These are phyloP conservation scores for Dictyostelium discoideum DNA, from an alignment of 78 protist genomes.

Conservation along the genomic window dicty_2.7 NC_007088.5:7196001-7196500, in stretches of 20 bases:
- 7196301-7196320: neutral
- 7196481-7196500: too few relatives aligned
- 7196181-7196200: neutral
- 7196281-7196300: neutral
- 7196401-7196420: too few relatives aligned
- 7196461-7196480: too few relatives aligned
- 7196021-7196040: neutral
- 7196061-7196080: neutral
- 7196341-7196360: neutral
- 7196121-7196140: neutral
- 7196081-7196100: neutral
- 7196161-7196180: neutral
- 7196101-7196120: neutral
- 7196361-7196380: neutral
- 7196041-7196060: neutral
- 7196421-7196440: too few relatives aligned
- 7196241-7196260: neutral
- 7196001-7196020: slow-evolving; percentile 2
- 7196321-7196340: neutral
- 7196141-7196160: neutral
- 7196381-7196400: neutral
- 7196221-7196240: neutral
- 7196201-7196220: neutral
- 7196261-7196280: neutral
- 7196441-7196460: too few relatives aligned